Evolutionary conservation across 345 rosid species (phyloP), one percentile per base, ranked within the genome.

Genomic region (Barbarea vulgaris): DNA sequence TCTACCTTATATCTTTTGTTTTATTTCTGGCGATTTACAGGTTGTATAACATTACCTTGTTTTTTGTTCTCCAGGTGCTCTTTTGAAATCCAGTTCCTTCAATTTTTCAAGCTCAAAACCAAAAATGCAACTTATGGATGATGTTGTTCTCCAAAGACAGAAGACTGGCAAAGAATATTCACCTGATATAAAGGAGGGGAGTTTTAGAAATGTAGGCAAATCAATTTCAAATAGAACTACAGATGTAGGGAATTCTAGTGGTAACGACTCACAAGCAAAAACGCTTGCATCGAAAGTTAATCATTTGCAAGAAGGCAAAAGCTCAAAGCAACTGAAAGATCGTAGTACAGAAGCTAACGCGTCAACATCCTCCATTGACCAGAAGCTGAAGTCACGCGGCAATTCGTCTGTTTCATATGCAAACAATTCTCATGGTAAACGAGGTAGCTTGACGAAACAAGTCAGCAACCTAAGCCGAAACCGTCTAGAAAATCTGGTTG

Each of bases 81-180:
- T 89, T 28, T 75, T 83, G 64, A 96, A 89, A 85, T 89, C 98
- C 74, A 86, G 81, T 64, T 96, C 97, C 27, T 96, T 87, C 82
- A 91, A 70, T 79, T 70, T 79, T 46, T 68, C 76, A 11, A 86
- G 70, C 83, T 79, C 81, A 48, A 89, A 85, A 81, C 80, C 87
- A 5, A 96, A 88, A 83, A 84, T 85, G 81, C 87, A 85, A 84
- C 85, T 77, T 74, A 83, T 81, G 25, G 91, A 89, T 75, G 97
- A 87, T 78, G 83, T 70, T 74, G 37, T 83, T 77, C 79, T 79
- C 77, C 91, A 77, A 67, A 87, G 87, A 81, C 87, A 74, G 68
- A 93, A 78, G 83, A 78, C 77, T 36, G 59, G 56, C 37, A 85
- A 87, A 80, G 87, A 85, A 53, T 69, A 74, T 76, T 80, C 85